Evolutionary conservation across 441 rosid genomes (phyloP), one percentile per base, ranked within the genome.

Genomic region (Arabidopsis lyrata): DNA sequence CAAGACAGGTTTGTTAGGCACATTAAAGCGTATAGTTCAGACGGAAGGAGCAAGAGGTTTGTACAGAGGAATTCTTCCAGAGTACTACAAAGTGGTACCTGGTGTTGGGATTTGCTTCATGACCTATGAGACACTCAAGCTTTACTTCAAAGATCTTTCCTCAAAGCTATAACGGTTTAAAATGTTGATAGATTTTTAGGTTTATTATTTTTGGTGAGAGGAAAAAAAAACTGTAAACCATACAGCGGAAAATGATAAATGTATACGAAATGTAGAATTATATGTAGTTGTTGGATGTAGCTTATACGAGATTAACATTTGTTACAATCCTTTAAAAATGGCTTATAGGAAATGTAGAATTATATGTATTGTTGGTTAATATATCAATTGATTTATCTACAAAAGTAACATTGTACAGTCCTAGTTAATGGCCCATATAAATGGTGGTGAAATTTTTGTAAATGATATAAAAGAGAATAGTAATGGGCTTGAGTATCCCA

Each of bases 51-150:
- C 88, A 7, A 83, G 77, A 29, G 97, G 98, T 42, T 67, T 95
- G 47, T 95, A 95, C 64, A 82, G 98, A 80, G 98, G 99, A 48
- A 92, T 95, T 15, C 78, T 90, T 77, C 97, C 99, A 1, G 98
- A 94, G 78, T 94, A 91, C 81, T 90, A 86, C 83, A 94, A 94
- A 84, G 98, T 92, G 52, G 97, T 92, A 32, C 99, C 99, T 24
- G 90, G 97, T 36, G 94, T 95, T 1, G 99, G 97, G 35, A 95
- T 95, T 10, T 88, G 93, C 80, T 95, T 95, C 86, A 90, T 92
- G 97, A 87, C 97, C 3, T 92, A 95, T 12, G 97, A 95, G 84
- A 81, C 88, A 2, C 80, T 92, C 70, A 92, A 92, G 83, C 72
- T 80, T 79, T 75, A 89, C 65, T 81, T 94, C 27, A 86, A 85